Evolutionary conservation across 768 basidiomycete species (phyloP), one percentile per base, ranked within the genome.

Genomic region (Leucocoprinus leucothites): DNA sequence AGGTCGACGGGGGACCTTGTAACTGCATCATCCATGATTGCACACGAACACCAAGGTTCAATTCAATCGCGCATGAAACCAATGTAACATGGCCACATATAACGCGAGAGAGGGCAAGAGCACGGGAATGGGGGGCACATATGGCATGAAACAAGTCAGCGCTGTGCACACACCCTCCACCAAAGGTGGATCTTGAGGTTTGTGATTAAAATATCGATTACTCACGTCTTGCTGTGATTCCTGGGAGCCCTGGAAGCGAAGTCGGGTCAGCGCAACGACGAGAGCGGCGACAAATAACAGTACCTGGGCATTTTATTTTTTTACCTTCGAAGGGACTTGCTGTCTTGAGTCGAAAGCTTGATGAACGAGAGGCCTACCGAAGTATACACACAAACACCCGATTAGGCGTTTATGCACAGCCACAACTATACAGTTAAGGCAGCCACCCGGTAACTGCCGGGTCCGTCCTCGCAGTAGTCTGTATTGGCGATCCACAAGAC

Each of bases 1-100:
- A 72, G 96, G 87, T 72, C 96, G 86, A 82, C 87, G 92, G 69
- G 96, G 96, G 84, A 97, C 95, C 85, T 98, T 97, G 82, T 96
- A 97, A 78, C 92, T 93, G 73, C 73, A 73, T 49, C 54, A 49
- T 49, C 54, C 54, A 56, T 49, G 54, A 49, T 56, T 43, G 38
- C 38, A 53, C 41, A 45, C 35, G 51, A 53, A 53, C 43, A 36
- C 18, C 14, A 9, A 7, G 42, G 41, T 44, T 44, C 42, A 45
- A 40, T 45, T 26, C 22, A 25, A 44, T 46, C 24, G 51, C 51
- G 51, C 31, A 53, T 43, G 41, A 35, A n/a, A 26, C 21, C 48
- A 25, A 45, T 11, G 8, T 24, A 50, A 50, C 19, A 24, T 35
- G 40, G 31, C 34, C 53, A 36, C 31, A 11, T 54, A 26, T 40